These are phyloP conservation scores for Phialemonium atrogriseum DNA, from an alignment of 2,329 filamentous ascomycete species.

Conservation along the genomic window DNA sequence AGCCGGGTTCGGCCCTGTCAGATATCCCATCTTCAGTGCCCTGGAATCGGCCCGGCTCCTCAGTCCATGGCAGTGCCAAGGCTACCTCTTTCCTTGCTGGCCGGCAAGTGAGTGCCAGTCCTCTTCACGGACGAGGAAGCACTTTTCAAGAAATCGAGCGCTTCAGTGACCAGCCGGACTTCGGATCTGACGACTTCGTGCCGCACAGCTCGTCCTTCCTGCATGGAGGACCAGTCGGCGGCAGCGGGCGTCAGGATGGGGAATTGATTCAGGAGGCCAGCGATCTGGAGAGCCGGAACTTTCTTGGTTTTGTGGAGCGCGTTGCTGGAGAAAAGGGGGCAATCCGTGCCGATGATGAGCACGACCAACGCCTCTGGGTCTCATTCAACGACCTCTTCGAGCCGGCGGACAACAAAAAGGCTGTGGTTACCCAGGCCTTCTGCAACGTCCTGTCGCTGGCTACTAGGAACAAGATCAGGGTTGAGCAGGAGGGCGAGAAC, in stretches of 20 bases:
- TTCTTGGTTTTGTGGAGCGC: constrained; percentile 33
- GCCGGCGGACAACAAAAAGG: constrained; percentile 40
- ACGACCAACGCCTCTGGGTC: constrained; percentile 36
- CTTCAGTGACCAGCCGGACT: constrained; percentile 34
- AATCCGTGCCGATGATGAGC: constrained; percentile 18
- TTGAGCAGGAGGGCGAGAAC: constrained; percentile 47
- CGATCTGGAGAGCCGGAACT: constrained; percentile 37
- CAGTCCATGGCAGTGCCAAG: constrained; percentile 30
- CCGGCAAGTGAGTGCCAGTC: constrained; percentile 24
- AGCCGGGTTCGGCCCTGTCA: constrained; percentile 55
- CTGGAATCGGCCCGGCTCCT: constrained; percentile 45
- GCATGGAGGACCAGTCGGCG: constrained; percentile 1
- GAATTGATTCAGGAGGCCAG: constrained; percentile 25
- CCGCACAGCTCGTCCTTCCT: constrained; percentile 14
- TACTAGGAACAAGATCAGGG: constrained; percentile 53
- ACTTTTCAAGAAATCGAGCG: constrained; percentile 33
- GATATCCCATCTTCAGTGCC: constrained; percentile 52
- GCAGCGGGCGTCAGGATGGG: constrained; percentile 7
- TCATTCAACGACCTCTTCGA: constrained; percentile 63
- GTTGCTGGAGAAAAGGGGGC: constrained; percentile 24
- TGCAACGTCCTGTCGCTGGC: constrained; percentile 65
- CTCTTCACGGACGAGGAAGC: constrained; percentile 27
- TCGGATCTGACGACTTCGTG: constrained; percentile 24
- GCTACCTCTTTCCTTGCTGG: constrained; percentile 26
- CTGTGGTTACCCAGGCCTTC: constrained; percentile 67